Base-by-base conservation (phyloP, 2,329 filamentous ascomycete species). In the Ceratocystiopsis sp. region DNA sequence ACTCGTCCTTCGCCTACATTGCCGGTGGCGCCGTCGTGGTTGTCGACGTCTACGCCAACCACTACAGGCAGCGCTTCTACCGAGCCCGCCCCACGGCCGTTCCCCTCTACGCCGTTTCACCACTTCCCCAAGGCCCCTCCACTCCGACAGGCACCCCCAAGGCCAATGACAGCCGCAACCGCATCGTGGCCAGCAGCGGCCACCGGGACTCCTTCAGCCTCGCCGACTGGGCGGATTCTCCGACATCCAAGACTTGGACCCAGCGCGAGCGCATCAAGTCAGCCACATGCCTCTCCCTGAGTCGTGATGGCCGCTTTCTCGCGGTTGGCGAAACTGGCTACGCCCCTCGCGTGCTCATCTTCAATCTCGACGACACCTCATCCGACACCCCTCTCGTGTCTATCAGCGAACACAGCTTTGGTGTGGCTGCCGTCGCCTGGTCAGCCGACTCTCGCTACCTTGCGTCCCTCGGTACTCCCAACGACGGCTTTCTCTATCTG, bases 271-370 rank as follows among this genome's bases (percentile, higher is more conserved):
- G 86, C 51, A 87, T 96, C 57, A 96, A 96, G 63, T 84, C 91
- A 16, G 85, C 87, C 2, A 94, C 87, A 6, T 93, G 87, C 55
- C 73, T 98, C 21, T 80, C 85, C 18, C 71, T 98, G 50, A 95
- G 86, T 56, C 76, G 78, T 1, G 86, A 95, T 61, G 87, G 84
- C 32, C 81, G 75, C 52, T 93, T 82, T 56, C 67, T 98, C 42
- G 91, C 89, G 10, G 82, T 96, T 3, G 91, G 91, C 53, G 91
- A 98, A 71, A 93, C 87, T 4, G 91, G 91, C 18, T 95, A 96
- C 60, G 83, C 80, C 42, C 91, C 91, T 7, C 74, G 91, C 42
- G 85, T 98, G 18, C 68, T 96, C 45, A 79, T 98, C 43, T 98
- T 94, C 61, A 85, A 77, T 32, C 77, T 91, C 6, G 74, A 82